Percentiles rank a stretch among this genome's conserved stretches.
Evolutionary conservation across 225 moss, liverwort and hornwort species (phyloP).

Genomic region (Anthoceros angustus): DNA sequence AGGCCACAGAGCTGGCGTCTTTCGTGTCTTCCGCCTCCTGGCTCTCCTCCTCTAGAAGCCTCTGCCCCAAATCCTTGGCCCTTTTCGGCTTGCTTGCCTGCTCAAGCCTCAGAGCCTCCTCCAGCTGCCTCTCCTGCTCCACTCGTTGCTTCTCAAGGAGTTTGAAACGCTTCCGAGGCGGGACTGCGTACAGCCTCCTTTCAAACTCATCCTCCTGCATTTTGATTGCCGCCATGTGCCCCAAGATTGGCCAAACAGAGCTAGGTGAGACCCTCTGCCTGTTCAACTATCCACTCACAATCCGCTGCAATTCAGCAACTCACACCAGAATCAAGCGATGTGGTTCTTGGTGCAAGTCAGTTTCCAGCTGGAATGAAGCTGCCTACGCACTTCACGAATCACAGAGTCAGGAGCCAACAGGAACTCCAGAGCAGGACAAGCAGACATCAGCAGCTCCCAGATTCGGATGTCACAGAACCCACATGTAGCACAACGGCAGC

Average conservation of each 20-base stretch:
- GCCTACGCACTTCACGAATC: too few species aligned
- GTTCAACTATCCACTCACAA: too few species aligned
- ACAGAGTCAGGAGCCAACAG: too few species aligned
- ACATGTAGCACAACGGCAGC: not conserved
- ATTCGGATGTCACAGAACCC: not conserved
- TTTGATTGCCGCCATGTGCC: too few species aligned
- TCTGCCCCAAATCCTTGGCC: not conserved
- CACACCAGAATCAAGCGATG: too few species aligned
- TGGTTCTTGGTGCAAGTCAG: too few species aligned
- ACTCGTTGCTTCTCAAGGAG: constrained; percentile 15
- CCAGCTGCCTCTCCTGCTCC: not conserved
- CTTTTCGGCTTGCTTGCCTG: not conserved
- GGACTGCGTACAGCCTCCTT: constrained; percentile 10
- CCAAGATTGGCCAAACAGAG: not conserved
- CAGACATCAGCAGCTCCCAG: too few species aligned
- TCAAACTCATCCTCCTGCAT: not conserved
- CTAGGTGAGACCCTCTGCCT: not conserved
- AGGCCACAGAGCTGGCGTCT: constrained; percentile 14
- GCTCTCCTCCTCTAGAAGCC: not conserved
- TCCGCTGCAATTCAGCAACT: too few species aligned
- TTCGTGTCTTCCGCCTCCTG: constrained; percentile 8
- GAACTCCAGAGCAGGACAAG: too few species aligned
- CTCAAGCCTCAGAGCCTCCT: too few species aligned
- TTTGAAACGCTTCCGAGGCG: constrained; percentile 29
- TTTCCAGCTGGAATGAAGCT: too few species aligned